These are phyloP conservation scores for Bombardia bombarda DNA, from an alignment of 495 filamentous ascomycete species.

Conservation along the genomic window DNA sequence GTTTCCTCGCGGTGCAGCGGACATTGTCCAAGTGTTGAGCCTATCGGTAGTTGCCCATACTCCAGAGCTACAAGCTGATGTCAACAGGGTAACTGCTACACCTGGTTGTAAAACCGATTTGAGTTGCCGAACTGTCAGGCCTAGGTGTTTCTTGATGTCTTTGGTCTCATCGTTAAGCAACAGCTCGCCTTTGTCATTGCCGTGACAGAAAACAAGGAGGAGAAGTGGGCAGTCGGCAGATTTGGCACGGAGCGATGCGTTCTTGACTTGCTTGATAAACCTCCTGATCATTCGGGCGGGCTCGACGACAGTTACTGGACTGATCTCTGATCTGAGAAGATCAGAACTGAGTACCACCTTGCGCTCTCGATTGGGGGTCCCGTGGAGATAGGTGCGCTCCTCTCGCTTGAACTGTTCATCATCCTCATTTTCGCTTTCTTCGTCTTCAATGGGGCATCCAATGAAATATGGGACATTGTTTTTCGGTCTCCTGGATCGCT, in stretches of 20 bases:
- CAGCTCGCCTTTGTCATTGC: background rate
- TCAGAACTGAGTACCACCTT: constrained; percentile 1
- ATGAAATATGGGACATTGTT: no score
- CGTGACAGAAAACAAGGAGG: constrained; percentile 2
- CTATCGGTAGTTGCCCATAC: background rate
- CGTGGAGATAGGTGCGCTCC: constrained; percentile 1
- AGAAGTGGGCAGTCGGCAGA: background rate
- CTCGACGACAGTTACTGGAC: constrained; percentile 1
- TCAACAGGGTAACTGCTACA: background rate
- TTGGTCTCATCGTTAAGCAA: constrained; percentile 1
- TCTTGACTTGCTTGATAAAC: constrained; percentile 1
- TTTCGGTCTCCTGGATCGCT: no score
- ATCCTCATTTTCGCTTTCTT: no score
- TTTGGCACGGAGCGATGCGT: constrained; percentile 1
- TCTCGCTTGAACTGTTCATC: no score
- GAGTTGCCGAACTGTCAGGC: background rate
- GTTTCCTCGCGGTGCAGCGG: background rate
- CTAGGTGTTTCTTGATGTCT: background rate
- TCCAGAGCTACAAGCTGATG: background rate
- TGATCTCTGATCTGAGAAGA: constrained; percentile 5
- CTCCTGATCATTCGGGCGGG: constrained; percentile 4
- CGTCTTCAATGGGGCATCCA: no score
- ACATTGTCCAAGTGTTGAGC: background rate
- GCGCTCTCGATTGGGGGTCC: constrained; percentile 1
- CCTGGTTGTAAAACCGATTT: background rate